Percentiles rank a stretch among this genome's conserved stretches.
Evolutionary conservation across 352 stramenopile genomes (phyloP).

Genomic region (Phytophthora megakarya): DNA sequence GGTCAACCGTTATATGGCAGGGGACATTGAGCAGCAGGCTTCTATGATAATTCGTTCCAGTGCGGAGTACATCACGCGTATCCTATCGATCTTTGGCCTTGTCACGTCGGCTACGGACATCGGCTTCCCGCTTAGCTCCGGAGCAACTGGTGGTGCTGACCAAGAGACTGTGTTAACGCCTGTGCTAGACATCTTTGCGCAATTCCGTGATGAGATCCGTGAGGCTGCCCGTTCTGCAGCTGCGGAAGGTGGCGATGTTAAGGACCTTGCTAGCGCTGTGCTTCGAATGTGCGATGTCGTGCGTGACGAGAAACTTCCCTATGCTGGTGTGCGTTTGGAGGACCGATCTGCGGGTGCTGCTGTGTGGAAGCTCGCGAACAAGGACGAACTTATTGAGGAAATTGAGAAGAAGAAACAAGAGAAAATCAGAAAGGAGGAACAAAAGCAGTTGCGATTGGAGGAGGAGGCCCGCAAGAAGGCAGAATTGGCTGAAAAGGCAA

Average conservation of each 20-base stretch:
- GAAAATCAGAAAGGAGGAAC: slow-evolving; percentile 81
- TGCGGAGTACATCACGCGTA: slow-evolving; percentile 90
- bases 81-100: slow-evolving; percentile 85
- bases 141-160: slow-evolving; percentile 46
- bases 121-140: slow-evolving; percentile 72
- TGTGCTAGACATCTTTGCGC: slow-evolving; percentile 89
- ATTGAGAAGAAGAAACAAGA: slow-evolving; percentile 77
- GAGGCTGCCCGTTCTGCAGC: slow-evolving; percentile 65
- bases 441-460: slow-evolving; percentile 71
- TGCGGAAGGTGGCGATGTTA: slow-evolving; percentile 42
- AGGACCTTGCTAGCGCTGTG: slow-evolving; percentile 70
- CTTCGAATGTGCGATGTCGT: slow-evolving; percentile 88
- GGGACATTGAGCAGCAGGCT: slow-evolving; percentile 53
- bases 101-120: slow-evolving; percentile 76
- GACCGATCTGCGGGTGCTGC: slow-evolving; percentile 65
- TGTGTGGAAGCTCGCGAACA: slow-evolving; percentile 93
- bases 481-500: slow-evolving; percentile 85
- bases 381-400: slow-evolving; percentile 83
- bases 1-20: slow-evolving; percentile 84
- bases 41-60: slow-evolving; percentile 84
- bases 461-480: slow-evolving; percentile 80
- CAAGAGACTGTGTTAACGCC: slow-evolving; percentile 86
- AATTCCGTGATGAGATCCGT: slow-evolving; percentile 88
- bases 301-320: slow-evolving; percentile 88
- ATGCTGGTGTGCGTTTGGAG: slow-evolving; percentile 89